Conservation (phyloP, 345 rosid genomes). For the Anastatica hierochuntica region DNA sequence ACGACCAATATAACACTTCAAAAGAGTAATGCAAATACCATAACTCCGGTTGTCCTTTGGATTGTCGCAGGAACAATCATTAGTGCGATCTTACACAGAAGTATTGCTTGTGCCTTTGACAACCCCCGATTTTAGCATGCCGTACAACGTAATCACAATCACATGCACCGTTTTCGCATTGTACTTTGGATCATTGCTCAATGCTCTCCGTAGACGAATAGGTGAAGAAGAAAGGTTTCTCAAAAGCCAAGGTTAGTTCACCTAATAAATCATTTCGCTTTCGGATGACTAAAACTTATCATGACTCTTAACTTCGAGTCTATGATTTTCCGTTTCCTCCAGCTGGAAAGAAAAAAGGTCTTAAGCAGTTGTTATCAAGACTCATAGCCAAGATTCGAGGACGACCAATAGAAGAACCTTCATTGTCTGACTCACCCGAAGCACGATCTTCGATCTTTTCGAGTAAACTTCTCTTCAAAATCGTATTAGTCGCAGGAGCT, state of each 20-base stretch:
- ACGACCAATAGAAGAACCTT: slow-evolving; percentile 31
- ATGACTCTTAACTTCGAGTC: no score
- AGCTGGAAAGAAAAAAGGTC: slow-evolving; percentile 43
- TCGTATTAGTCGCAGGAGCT: slow-evolving; percentile 46
- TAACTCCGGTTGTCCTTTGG: slow-evolving; percentile 2
- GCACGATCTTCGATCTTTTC: no score
- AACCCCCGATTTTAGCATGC: slow-evolving; percentile 99
- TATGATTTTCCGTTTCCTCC: no score
- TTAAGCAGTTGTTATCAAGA: slow-evolving; percentile 37
- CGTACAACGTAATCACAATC: slow-evolving; percentile 91
- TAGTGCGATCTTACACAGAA: slow-evolving; percentile 75
- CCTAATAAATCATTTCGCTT: no score
- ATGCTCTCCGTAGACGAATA: slow-evolving; percentile 60
- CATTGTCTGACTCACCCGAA: no score
- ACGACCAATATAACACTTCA: neutral
- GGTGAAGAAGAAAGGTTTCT: slow-evolving; percentile 79
- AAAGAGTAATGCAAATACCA: neutral
- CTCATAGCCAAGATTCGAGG: slow-evolving; percentile 53
- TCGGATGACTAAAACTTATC: no score
- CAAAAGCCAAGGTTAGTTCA: slow-evolving; percentile 58
- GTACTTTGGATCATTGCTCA: slow-evolving; percentile 84
- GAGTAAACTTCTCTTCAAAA: slow-evolving; percentile 40
- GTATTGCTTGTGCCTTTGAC: slow-evolving; percentile 82
- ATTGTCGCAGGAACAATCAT: slow-evolving; percentile 52
- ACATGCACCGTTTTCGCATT: slow-evolving; percentile 88